Evolutionary conservation across 306 rosid species (phyloP).

Genomic region (Acacia confusa): DNA sequence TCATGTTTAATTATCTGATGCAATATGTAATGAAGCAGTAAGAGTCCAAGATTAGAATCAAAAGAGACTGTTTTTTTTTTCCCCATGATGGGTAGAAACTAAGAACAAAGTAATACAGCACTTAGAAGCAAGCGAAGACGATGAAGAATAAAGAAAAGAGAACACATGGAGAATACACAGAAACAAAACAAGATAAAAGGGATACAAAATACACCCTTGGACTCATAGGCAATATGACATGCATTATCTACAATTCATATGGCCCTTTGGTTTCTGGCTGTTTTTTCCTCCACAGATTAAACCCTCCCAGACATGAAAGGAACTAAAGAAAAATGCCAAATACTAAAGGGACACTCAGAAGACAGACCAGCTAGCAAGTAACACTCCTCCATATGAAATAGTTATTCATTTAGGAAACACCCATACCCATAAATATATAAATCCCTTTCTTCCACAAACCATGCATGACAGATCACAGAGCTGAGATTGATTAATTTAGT

Average conservation of each 20-base stretch:
- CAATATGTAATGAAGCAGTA: not conserved
- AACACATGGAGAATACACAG: slow-evolving; percentile 37
- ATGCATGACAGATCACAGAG: not conserved
- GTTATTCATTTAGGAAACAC: slow-evolving; percentile 40
- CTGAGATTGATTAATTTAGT: slow-evolving; percentile 24
- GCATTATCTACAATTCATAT: slow-evolving; percentile 57
- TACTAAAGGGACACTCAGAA: slow-evolving; percentile 30
- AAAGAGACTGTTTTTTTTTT: not conserved
- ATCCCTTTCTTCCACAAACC: not conserved
- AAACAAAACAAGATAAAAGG: slow-evolving; percentile 26
- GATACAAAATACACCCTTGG: slow-evolving; percentile 57
- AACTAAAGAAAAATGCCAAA: slow-evolving; percentile 3
- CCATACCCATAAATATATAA: not conserved
- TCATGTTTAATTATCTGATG: not conserved
- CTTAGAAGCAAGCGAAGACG: slow-evolving; percentile 21
- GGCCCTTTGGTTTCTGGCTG: slow-evolving; percentile 24
- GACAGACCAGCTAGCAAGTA: slow-evolving; percentile 25
- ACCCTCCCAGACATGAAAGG: not conserved
- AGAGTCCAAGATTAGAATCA: not conserved
- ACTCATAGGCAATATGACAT: slow-evolving; percentile 30
- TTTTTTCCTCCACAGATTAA: not conserved
- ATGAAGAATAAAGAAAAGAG: slow-evolving; percentile 22
- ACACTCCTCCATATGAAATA: slow-evolving; percentile 38
- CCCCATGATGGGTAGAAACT: not conserved
- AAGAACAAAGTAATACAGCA: slow-evolving; percentile 32